These are phyloP conservation scores for Diphasiastrum complanatum DNA, from an alignment of 83 land plant genomes.

Conservation along the genomic window DNA sequence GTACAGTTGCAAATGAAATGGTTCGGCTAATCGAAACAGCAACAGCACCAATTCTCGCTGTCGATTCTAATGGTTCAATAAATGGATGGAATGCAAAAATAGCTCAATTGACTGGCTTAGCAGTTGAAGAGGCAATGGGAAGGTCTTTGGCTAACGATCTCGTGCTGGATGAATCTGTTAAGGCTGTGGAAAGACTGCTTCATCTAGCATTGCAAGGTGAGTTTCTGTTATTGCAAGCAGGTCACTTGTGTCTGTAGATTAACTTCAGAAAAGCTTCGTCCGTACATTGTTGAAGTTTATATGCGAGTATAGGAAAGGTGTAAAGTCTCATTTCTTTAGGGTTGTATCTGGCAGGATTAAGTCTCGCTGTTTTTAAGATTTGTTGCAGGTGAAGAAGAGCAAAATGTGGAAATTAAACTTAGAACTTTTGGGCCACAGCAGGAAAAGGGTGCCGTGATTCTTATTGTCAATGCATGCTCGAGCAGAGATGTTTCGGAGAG, in stretches of 20 bases:
- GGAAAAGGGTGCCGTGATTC: slow-evolving; percentile 41
- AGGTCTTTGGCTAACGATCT: slow-evolving; percentile 65
- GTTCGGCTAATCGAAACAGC: slow-evolving; percentile 86
- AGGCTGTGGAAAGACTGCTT: slow-evolving; percentile 45
- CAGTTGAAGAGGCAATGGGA: slow-evolving; percentile 58
- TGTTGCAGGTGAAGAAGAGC: slow-evolving; percentile 53
- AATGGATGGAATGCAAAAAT: slow-evolving; percentile 83
- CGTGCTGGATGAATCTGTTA: slow-evolving; percentile 49
- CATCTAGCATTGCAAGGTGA: slow-evolving; percentile 54
- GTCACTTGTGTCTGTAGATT: no score
- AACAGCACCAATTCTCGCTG: slow-evolving; percentile 83
- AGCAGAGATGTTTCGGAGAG: slow-evolving; percentile 48
- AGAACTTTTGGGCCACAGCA: slow-evolving; percentile 36
- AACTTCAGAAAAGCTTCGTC: no score
- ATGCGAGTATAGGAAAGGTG: no score
- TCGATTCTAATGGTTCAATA: slow-evolving; percentile 52
- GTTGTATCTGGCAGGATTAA: neutral
- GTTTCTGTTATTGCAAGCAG: no score
- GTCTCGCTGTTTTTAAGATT: neutral
- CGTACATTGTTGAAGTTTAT: no score
- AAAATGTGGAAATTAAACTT: slow-evolving; percentile 52
- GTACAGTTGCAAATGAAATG: slow-evolving; percentile 84
- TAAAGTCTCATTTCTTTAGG: neutral
- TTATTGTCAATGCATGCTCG: slow-evolving; percentile 68
- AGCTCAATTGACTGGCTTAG: slow-evolving; percentile 55